A percentile compares a stretch with the other conserved stretches of the same genome.
These are phyloP conservation scores for Torulaspora delbrueckii DNA, from an alignment of 805 yeast species.

Conservation along the genomic window DNA sequence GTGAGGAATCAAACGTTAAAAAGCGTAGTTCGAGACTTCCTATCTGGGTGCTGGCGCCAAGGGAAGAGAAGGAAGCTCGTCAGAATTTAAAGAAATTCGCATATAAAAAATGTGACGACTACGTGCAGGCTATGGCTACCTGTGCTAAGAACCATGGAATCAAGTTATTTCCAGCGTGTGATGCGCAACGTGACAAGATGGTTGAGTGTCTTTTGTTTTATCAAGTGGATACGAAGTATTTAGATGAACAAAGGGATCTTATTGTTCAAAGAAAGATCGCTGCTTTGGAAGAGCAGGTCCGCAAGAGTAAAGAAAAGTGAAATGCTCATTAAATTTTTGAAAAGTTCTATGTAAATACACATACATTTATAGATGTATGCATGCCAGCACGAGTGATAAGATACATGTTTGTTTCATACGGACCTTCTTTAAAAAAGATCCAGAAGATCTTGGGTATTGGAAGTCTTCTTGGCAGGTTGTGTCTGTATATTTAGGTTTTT, in stretches of 20 bases:
- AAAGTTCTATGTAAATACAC: conserved; percentile 2
- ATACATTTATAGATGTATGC: background rate
- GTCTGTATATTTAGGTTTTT: conserved; percentile 8
- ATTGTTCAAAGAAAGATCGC: conserved; percentile 54
- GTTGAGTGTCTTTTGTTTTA: conserved; percentile 56
- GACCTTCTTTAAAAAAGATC: conserved; percentile 23
- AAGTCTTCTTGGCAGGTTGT: conserved; percentile 9
- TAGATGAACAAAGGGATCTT: conserved; percentile 65
- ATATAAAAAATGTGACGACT: conserved; percentile 60
- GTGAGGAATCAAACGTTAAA: conserved; percentile 10
- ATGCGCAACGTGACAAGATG: conserved; percentile 52
- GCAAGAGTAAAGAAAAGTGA: conserved; percentile 10
- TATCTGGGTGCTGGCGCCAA: conserved; percentile 70
- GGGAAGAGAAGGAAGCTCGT: conserved; percentile 68
- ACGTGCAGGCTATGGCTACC: conserved; percentile 59
- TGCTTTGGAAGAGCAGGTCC: conserved; percentile 31
- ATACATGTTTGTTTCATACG: background rate
- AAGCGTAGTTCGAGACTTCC: conserved; percentile 45
- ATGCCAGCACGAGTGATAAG: conserved; percentile 3
- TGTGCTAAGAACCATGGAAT: conserved; percentile 63
- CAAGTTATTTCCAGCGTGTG: conserved; percentile 63
- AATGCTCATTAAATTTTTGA: background rate
- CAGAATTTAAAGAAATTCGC: conserved; percentile 65
- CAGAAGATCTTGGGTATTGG: conserved; percentile 29
- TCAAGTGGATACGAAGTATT: conserved; percentile 52